Evolutionary conservation across 1,284 basidiomycete genomes (phyloP).

Genomic region (Moesziomyces globuligerus): DNA sequence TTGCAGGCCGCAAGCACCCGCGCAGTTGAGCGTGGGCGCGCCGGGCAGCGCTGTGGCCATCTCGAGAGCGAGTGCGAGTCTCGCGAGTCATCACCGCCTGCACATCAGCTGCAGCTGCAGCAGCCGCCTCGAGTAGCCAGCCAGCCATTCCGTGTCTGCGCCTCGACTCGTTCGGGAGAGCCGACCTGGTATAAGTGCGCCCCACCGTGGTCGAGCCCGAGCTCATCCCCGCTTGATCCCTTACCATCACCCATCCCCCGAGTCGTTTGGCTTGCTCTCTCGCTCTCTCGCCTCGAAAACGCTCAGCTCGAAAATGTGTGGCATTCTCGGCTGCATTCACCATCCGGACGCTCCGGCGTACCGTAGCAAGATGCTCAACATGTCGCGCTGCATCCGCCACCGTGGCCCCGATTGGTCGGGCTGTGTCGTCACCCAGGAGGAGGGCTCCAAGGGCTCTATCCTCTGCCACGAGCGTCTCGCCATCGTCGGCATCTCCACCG

Average conservation of each 20-base stretch:
- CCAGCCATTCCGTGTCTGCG: background rate
- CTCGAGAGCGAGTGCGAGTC: background rate
- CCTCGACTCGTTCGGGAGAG: background rate
- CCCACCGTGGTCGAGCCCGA: background rate
- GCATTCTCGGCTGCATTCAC: conserved; percentile 65
- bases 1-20: conserved; percentile 2
- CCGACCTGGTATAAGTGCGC: background rate
- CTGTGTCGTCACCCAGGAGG: conserved; percentile 61
- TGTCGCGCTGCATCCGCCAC: conserved; percentile 66
- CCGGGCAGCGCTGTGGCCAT: too few relatives aligned
- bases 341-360: conserved; percentile 65
- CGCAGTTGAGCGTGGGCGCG: background rate
- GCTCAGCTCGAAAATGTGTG: conserved; percentile 66
- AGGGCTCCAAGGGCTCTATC: conserved; percentile 58
- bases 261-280: too few relatives aligned
- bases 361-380: conserved; percentile 64
- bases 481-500: conserved; percentile 97
- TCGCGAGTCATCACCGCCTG: too few relatives aligned
- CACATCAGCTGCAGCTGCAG: background rate
- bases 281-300: background rate
- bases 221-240: too few relatives aligned
- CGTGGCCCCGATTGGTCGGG: conserved; percentile 67
- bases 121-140: too few relatives aligned
- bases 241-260: background rate
- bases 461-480: conserved; percentile 75